Evolutionary conservation across 1,284 basidiomycete genomes (phyloP), one percentile per base, ranked within the genome.

Genomic region (Bjerkandera adusta): DNA sequence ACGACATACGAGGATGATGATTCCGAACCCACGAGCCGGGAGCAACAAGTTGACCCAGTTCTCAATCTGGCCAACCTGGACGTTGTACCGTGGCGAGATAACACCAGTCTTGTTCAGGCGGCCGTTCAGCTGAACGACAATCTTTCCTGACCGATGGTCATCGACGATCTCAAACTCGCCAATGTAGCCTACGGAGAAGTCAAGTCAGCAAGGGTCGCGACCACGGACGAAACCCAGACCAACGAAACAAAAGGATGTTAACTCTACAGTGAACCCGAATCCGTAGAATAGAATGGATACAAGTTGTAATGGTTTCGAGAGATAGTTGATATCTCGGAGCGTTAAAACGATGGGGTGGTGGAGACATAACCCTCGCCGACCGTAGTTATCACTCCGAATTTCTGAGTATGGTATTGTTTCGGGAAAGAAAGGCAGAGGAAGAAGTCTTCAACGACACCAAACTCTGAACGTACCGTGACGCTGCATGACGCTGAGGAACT

Each of bases 161-260:
- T 99, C 97, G 67, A 99, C 89, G 72, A 97, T 91, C 75, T 98
- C 96, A 67, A 99, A 99, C 77, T 99, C 96, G 64, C 94, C 94
- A 57, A 98, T 97, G 82, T 98, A 98, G 54, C 94, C 95, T 97
- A 59, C 16, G n/a, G 15, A 40, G 44, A 37, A n/a, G n/a, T 44
- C 21, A 25, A 43, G 36, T 51, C 46, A 47, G 49, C n/a, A n/a
- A n/a, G n/a, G n/a, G n/a, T n/a, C n/a, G n/a, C n/a, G n/a, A n/a
- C n/a, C n/a, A n/a, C n/a, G n/a, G n/a, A n/a, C n/a, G n/a, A n/a
- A n/a, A n/a, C n/a, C n/a, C n/a, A n/a, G n/a, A n/a, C n/a, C n/a
- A 38, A 36, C 43, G 66, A 76, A 71, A 75, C 50, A 43, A 49
- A 52, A 46, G 39, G 43, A 69, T 82, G 76, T 83, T 47, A 68